Conservation (phyloP, 768 basidiomycete species). For the Gloeostereum incarnatum region DNA sequence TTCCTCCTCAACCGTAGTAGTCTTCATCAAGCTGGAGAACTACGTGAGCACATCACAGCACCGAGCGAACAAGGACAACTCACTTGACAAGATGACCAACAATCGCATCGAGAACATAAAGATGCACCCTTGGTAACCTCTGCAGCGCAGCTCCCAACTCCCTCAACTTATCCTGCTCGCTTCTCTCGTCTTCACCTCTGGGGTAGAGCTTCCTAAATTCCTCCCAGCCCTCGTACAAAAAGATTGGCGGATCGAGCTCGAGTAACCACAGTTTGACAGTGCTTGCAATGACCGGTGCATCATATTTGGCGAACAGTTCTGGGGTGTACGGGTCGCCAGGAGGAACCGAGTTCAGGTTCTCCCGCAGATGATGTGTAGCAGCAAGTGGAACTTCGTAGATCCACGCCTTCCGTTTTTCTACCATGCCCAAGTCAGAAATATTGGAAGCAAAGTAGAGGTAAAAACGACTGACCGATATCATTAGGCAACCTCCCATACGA, state of each 20-base stretch:
- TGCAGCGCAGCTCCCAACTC: conserved; percentile 55
- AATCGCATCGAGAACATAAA: conserved; percentile 72
- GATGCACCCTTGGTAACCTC: conserved; percentile 67
- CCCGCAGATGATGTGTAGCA: conserved; percentile 78
- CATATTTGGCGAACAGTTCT: conserved; percentile 53
- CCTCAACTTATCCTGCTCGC: conserved; percentile 47
- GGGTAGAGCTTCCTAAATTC: conserved; percentile 87
- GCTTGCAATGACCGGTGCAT: conserved; percentile 80
- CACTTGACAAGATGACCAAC: conserved; percentile 70
- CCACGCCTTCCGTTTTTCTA: conserved; percentile 86
- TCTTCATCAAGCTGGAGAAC: conserved; percentile 50
- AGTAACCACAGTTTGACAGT: conserved; percentile 83
- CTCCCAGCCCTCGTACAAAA: conserved; percentile 86
- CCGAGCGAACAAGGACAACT: conserved; percentile 14
- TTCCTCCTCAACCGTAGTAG: conserved; percentile 60
- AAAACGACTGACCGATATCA: conserved; percentile 47
- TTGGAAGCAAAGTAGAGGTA: neutral
- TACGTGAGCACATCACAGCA: conserved; percentile 3
- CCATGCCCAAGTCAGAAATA: neutral
- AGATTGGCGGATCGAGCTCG: conserved; percentile 85
- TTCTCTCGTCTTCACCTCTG: conserved; percentile 36
- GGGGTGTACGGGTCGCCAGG: conserved; percentile 42
- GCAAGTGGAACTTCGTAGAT: conserved; percentile 89
- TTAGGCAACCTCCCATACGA: conserved; percentile 51
- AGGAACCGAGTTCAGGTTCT: conserved; percentile 70